Evolutionary conservation across 2,329 filamentous ascomycete species (phyloP).

Genomic region (Xenoacremonium recifei): DNA sequence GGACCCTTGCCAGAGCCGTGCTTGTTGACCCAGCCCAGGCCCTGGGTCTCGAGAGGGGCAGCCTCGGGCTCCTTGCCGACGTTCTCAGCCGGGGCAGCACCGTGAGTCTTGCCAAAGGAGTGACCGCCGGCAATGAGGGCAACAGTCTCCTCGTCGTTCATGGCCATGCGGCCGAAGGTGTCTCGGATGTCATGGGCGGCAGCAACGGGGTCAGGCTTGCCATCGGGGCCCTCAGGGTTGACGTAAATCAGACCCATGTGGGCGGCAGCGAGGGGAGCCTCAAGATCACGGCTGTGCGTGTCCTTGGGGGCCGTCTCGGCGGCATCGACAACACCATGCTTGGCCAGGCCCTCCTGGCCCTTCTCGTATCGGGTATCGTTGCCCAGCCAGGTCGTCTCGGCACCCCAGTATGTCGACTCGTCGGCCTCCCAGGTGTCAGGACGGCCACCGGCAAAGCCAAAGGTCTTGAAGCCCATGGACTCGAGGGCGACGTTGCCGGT

Average conservation of each 20-base stretch:
- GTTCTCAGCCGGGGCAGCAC: constrained; percentile 41
- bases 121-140: constrained; percentile 76
- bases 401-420: constrained; percentile 74
- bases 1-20: constrained; percentile 65
- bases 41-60: constrained; percentile 63
- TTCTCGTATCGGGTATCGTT: constrained; percentile 69
- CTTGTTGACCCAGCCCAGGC: constrained; percentile 69
- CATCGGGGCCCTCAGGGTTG: constrained; percentile 76
- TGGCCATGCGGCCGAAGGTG: constrained; percentile 76
- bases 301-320: constrained; percentile 29
- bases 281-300: constrained; percentile 60
- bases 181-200: constrained; percentile 69
- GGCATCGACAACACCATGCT: neutral
- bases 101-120: constrained; percentile 81
- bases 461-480: constrained; percentile 71
- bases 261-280: constrained; percentile 65
- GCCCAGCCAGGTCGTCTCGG: constrained; percentile 65
- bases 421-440: constrained; percentile 72
- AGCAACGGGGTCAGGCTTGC: constrained; percentile 65
- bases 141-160: constrained; percentile 80
- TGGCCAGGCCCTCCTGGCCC: constrained; percentile 12
- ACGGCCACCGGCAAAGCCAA: constrained; percentile 72
- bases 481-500: constrained; percentile 75
- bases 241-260: constrained; percentile 78
- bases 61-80: constrained; percentile 67